Evolutionary conservation across 163 green algal species (phyloP), one percentile per base, ranked within the genome.

Genomic region (Volvox carteri): DNA sequence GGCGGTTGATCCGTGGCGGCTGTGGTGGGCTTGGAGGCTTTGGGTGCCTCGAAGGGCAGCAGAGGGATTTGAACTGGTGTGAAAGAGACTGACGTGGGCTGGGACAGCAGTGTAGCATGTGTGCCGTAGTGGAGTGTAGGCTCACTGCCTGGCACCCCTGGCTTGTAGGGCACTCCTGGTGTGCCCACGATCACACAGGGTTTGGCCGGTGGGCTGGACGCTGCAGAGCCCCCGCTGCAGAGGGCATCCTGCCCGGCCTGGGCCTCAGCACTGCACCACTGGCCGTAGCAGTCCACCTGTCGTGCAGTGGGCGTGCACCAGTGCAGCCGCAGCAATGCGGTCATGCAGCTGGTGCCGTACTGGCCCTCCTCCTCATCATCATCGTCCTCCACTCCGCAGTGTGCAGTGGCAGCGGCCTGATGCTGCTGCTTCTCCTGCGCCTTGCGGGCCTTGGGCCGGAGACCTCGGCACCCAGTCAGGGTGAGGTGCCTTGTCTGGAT

Each of bases 361-460:
- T 78, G 25, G 35, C 68, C 35, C 35, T 54, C 58, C 58, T 70
- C 58, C 58, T 70, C 58, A n/a, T 70, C 58, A 70, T 70, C 58
- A n/a, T 70, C 58, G 7, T 70, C 58, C 58, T 78, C 35, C 35
- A 54, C 68, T 54, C 35, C 68, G 37, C 68, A 19, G 68, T 48
- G 68, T 12, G 68, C 35, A 78, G 68, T 50, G 68, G 68, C 68
- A 50, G 35, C 68, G 68, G 68, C 35, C 35, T 78, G 68, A 78
- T 46, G 68, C 37, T 67, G 78, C 37, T 67, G 9, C 48, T 79
- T 35, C 58, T 84, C 68, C 92, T 97, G 52, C 94, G 96, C 30
- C 87, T 99, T 86, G 92, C 93, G 62, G 98, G 98, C 35, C 93
- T 99, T 75, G 98, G 97, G 42, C 94, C 98, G 5, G 58, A 70